Base-by-base conservation (phyloP, 352 stramenopile genomes). In the Pythium chondricola region DNA sequence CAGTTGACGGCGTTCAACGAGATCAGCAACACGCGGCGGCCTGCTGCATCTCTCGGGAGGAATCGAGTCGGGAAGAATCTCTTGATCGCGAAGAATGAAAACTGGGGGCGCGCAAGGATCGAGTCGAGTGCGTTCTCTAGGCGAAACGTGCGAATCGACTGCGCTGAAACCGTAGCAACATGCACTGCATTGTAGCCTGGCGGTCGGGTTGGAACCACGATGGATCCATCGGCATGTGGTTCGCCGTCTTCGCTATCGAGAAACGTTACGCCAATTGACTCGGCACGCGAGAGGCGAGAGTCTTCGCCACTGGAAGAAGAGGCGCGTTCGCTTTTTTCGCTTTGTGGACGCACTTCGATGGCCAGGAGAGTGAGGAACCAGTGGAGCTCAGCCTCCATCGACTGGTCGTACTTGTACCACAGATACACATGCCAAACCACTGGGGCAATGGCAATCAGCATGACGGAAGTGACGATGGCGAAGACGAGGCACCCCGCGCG, bases 71-170 rank as follows among this genome's bases (percentile, higher is more conserved):
- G 65, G 20, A 74, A 74, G 24, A 47, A 59, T 13, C 54, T 32
- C 37, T 71, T 71, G 54, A 74, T 67, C 6, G 62, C 65, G 18
- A 64, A 71, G 41, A 65, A 74, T 1, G 50, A 52, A 8, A 71
- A 48, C 20, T 61, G 42, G 13, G 65, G 65, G 14, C 58, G 47
- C 0, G 53, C 59, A 5, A 74, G 43, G 24, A 74, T 74, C 17
- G 65, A 53, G n/a, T 74, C 63, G 20, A 74, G 52, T 8, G 54
- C 65, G 24, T 69, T 69, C 20, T 74, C 65, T 2, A 71, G 51
- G 0, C 65, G 65, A 38, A 71, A 71, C 10, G 33, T 46, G 20
- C 56, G 42, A 21, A 71, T 65, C 0, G 55, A 56, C 29, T 55
- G 25, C 3, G 43, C 26, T 2, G 51, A 48, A 10, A 29, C n/a